Conservation (phyloP, 208 protist species). For the Trypanosoma scelopori region DNA sequence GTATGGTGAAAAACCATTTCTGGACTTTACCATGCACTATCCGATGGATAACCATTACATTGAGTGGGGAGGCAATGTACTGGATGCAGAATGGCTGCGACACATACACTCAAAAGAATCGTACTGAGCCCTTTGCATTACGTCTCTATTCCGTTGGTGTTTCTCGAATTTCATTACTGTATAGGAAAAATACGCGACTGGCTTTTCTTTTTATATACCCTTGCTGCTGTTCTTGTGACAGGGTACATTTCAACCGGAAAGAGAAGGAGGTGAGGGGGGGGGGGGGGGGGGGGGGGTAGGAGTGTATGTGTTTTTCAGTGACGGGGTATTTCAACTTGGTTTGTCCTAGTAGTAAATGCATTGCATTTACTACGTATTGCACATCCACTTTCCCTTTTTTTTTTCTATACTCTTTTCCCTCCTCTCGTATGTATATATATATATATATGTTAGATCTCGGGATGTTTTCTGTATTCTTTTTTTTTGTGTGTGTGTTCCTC, state of each 20-base stretch:
- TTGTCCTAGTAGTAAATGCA: neutral
- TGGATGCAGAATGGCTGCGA: constrained; percentile 84
- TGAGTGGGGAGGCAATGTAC: constrained; percentile 78
- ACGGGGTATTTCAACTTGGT: neutral
- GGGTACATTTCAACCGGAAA: neutral
- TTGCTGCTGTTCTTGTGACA: neutral
- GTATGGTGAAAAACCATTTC: constrained; percentile 86
- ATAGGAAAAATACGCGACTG: neutral
- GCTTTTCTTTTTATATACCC: constrained; percentile 11
- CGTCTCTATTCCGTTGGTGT: constrained; percentile 18
- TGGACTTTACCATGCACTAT: constrained; percentile 74
- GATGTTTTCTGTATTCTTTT: no score
- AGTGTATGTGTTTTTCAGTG: neutral
- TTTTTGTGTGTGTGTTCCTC: neutral
- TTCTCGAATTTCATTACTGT: constrained; percentile 6
- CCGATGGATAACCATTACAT: constrained; percentile 88
- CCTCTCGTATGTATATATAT: neutral
- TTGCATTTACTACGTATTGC: neutral
- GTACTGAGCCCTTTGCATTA: constrained; percentile 37
- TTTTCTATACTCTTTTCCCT: constrained; percentile 1
- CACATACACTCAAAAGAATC: constrained; percentile 90
- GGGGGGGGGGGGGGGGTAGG: no score
- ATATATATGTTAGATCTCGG: neutral
- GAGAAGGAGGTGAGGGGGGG: neutral
- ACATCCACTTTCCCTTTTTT: constrained; percentile 16